Evolutionary conservation across 768 basidiomycete species (phyloP).

Genomic region (Suillus tomentosus): DNA sequence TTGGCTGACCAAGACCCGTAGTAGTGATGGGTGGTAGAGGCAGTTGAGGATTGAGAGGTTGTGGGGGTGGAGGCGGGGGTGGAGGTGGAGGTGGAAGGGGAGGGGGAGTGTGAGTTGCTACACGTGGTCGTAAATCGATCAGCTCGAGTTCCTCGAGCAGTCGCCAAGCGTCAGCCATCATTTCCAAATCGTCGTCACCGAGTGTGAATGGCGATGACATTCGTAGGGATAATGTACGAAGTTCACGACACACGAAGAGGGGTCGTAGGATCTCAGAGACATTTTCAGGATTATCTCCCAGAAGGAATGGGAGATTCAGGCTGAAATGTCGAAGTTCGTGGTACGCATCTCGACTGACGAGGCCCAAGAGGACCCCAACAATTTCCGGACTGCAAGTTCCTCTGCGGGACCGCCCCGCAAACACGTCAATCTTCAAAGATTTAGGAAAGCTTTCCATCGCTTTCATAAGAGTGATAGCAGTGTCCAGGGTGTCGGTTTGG

Average conservation of each 20-base stretch:
- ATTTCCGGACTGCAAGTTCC: conserved; percentile 1
- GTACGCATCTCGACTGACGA: background rate
- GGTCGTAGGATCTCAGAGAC: background rate
- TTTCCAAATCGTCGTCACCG: background rate
- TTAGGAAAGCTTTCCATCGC: background rate
- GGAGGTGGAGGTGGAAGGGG: background rate
- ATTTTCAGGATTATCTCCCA: conserved; percentile 1
- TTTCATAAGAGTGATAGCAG: conserved; percentile 3
- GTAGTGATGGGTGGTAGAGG: background rate
- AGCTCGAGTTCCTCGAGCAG: conserved; percentile 4
- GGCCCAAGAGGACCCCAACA: background rate
- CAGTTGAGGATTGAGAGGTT: background rate
- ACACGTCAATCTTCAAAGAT: conserved; percentile 1
- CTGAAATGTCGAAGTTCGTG: conserved; percentile 4
- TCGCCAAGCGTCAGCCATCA: background rate
- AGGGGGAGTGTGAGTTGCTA: background rate
- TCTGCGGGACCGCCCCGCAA: background rate
- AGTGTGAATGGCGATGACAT: conserved; percentile 8
- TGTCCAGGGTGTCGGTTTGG: conserved; percentile 1
- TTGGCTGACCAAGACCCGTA: background rate
- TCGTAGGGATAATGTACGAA: conserved; percentile 4
- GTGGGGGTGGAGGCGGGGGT: background rate
- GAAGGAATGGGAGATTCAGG: background rate
- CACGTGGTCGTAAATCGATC: conserved; percentile 3
- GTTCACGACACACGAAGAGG: background rate